Evolutionary conservation across 78 protist genomes (phyloP), one percentile per base, ranked within the genome.

Genomic region (Dictyostelium brefeldianum): DNA sequence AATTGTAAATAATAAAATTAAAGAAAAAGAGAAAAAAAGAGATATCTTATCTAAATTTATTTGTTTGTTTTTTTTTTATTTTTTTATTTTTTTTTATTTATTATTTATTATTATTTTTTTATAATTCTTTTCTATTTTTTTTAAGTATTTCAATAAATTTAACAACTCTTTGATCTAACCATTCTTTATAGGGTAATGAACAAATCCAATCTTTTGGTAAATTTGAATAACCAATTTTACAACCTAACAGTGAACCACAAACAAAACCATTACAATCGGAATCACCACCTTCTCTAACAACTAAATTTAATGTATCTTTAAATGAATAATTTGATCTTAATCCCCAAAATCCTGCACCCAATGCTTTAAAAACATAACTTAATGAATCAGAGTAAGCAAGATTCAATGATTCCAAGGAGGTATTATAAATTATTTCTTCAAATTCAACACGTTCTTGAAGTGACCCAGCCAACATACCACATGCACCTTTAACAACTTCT

Each of bases 271-370:
- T 93, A 22, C 78, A 75, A 43, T 93, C 96, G 4, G 91, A 64
- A 62, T 80, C 84, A 29, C 89, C 96, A 62, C 94, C 96, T 78
- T 93, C 96, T 27, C 74, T 46, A 7, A 80, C 80, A 1, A 93
- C 46, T 11, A 78, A 18, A 48, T 84, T 81, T 59, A 93, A 70
- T n/a, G 96, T 85, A 20, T 85, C 92, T 70, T 81, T 83, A 46
- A 93, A 93, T 51, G 90, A 84, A 54, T 82, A 80, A 73, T 75
- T 41, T 25, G 91, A 85, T 22, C 96, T 27, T 17, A 93, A 67
- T 36, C 93, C 96, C 92, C 91, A 93, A 22, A 93, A 87, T 3
- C 94, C 96, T 17, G 92, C 90, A 46, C 96, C 96, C 18, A 93
- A 71, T 10, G 87, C 47, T 57, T 93, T 93, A 56, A 85, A 83